Conservation (phyloP, 2,329 filamentous ascomycete genomes). For the Thermothelomyces thermophilus region DNA sequence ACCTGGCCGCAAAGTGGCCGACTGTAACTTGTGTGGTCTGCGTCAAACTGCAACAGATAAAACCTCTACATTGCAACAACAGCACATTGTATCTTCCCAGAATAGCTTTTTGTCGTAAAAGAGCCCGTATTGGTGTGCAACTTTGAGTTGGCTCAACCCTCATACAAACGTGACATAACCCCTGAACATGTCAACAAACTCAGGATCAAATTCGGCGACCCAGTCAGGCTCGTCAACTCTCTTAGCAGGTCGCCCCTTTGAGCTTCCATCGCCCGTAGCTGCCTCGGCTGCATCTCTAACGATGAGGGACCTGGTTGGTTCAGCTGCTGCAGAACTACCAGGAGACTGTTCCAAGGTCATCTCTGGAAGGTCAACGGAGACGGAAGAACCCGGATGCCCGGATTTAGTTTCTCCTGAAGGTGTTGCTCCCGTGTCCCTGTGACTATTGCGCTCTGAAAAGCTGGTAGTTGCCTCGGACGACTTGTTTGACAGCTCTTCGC, state of each 20-base stretch:
- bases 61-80: too few relatives aligned
- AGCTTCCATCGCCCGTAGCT: fast-evolving
- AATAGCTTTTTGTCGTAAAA: background rate
- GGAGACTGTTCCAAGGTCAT: background rate
- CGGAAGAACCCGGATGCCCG: background rate
- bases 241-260: background rate
- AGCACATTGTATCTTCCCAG: too few relatives aligned
- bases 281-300: background rate
- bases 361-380: background rate
- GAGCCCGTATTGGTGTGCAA: background rate
- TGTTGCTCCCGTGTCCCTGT: background rate
- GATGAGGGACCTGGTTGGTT: background rate
- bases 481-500: background rate
- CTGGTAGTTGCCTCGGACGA: background rate
- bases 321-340: background rate
- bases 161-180: slow-evolving; percentile 23
- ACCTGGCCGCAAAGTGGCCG: too few relatives aligned
- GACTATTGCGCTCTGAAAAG: too few relatives aligned
- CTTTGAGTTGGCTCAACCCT: background rate
- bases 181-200: slow-evolving; percentile 26
- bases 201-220: slow-evolving; percentile 23
- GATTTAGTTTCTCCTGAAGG: background rate
- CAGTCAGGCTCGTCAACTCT: slow-evolving; percentile 20
- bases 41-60: too few relatives aligned
- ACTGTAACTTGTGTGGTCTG: too few relatives aligned